Base-by-base conservation (phyloP, 495 filamentous ascomycete species). In the Penicillium pulvis region DNA sequence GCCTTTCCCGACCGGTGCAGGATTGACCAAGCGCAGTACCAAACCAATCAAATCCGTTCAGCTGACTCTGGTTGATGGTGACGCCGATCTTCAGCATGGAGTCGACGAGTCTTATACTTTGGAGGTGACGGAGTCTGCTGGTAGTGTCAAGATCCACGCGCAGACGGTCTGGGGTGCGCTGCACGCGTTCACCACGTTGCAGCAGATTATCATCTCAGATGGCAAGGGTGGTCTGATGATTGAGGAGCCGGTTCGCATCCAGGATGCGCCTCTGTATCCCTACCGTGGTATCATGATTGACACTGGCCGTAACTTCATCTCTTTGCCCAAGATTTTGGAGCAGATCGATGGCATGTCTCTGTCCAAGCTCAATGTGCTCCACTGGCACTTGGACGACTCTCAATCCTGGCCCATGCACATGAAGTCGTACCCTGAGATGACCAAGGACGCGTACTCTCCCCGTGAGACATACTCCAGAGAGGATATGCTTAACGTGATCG, bases 41-140 rank as follows among this genome's bases (percentile, higher is more conserved):
- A 49, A 70, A 6, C 59, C 60, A 2, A 57, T 71, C 11, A 68
- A 71, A 11, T 67, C 54, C 26, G 66, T 79, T 12, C 74, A 76
- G 16, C 70, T 85, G 10, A 57, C 70, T n/a, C 65, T 84, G 11
- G 54, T 66, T 3, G 70, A 83, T 51, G 56, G 51, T 16, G 46
- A 73, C 23, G 80, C 76, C 0, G 72, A 77, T 51, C 68, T 83
- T 14, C 77, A 81, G 51, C 78, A 82, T 60, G 81, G 78, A 0
- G 81, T 84, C 19, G 79, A 85, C 62, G 83, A 86, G 64, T 83
- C 81, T 0, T 86, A 85, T 63, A 81, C 78, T n/a, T 60, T 86
- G 19, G 71, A 77, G 17, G 74, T 83, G 36, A 42, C 56, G 8
- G 62, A 68, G 11, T 59, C 55, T 19, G 71, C 74, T 1, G 61